Evolutionary conservation across 1,284 basidiomycete species (phyloP), one percentile per base, ranked within the genome.

Genomic region (Ganoderma sinense): DNA sequence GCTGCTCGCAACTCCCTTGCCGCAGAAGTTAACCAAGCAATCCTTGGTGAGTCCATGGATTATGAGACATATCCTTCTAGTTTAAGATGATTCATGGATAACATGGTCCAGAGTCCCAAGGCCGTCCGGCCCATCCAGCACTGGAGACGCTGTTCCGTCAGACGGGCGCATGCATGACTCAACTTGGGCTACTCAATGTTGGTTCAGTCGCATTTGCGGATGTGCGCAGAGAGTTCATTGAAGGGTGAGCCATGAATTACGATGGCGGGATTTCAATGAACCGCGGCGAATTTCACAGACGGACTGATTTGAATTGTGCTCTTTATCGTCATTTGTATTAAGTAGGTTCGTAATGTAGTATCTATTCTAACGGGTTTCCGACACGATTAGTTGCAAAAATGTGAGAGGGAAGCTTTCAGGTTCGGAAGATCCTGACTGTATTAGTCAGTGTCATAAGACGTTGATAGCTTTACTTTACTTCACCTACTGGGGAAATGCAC

Each of bases 171-270:
- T 89, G 87, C 71, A 81, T 95, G 18, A 82, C 85, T 29, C 88
- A 94, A 72, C 86, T 95, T 14, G 94, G 91, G 2, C 77, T 92
- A 59, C 78, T 88, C 67, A 92, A 93, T 11, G 86, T 88, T 13
- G 94, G 94, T 8, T 82, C 87, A 40, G 94, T 94, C 43, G 94
- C 92, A 29, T 94, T 93, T 79, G 91, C 92, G 26, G 93, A 96
- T 74, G 87, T 94, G 81, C 82, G 86, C 36, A 88, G 86, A 74
- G 93, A 95, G 76, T 86, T 95, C 73, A 79, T 93, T 70, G 83
- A 83, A 39, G 73, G 41, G 45, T 75, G 71, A 77, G 26, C 63
- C 33, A 33, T 23, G 31, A 45, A 53, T 14, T 51, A 8, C 4
- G n/a, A 8, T 45, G 20, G 43, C 18, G 1, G 3, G 16, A 8